Percentiles rank a stretch among this genome's conserved stretches.
phyloP scores from a whole-genome alignment of 257 asterid genomes.

The Solanum phureja region DNA sequence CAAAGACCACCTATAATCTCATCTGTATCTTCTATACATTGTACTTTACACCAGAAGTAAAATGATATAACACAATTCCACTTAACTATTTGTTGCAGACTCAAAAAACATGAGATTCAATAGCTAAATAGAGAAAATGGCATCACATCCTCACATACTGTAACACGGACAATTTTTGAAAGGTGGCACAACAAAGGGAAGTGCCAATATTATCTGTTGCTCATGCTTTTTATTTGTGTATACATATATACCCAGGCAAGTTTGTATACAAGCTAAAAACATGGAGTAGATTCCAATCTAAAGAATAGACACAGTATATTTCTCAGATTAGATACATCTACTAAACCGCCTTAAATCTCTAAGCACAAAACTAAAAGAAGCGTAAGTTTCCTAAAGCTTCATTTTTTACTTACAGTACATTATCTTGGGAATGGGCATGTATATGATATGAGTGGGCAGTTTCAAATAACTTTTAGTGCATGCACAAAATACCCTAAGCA shows the following conservation, averaged over 20 bases:
- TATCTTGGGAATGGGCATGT: not conserved
- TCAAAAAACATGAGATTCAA: not conserved
- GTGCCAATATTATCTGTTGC: not conserved
- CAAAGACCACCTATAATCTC: not conserved
- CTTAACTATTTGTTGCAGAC: not conserved
- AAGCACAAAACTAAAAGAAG: not conserved
- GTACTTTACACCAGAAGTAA: not conserved
- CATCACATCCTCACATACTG: not conserved
- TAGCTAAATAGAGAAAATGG: not conserved
- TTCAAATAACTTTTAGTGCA: not conserved
- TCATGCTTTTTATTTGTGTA: not conserved
- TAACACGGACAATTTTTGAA: not conserved
- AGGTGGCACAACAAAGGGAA: not conserved
- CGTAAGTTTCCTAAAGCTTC: not conserved
- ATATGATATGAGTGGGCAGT: not conserved
- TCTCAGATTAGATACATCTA: not conserved
- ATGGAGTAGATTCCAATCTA: not conserved
- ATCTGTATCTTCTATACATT: not conserved
- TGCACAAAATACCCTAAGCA: not conserved
- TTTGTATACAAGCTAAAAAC: not conserved
- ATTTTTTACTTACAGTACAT: not conserved
- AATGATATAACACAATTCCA: not conserved
- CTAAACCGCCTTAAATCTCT: not conserved
- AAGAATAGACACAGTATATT: not conserved
- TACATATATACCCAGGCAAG: not conserved